Evolutionary conservation across 768 basidiomycete genomes (phyloP).

Genomic region (Cubamyces lactineus): DNA sequence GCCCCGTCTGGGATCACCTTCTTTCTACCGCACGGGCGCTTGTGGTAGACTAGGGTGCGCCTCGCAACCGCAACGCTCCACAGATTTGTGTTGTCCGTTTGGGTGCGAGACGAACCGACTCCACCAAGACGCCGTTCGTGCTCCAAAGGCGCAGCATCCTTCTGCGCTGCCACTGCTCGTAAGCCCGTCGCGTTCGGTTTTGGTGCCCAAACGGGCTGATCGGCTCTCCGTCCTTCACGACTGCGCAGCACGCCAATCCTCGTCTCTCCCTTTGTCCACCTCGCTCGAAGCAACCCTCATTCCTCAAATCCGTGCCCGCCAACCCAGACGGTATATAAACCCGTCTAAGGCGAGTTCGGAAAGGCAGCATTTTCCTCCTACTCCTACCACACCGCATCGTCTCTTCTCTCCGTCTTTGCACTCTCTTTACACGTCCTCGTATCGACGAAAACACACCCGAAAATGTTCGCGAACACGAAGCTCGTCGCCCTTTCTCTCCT

Average conservation of each 20-base stretch:
- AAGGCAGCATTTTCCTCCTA: not conserved
- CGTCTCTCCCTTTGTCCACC: not conserved
- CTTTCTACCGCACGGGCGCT: not conserved
- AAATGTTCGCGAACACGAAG: conserved; percentile 21
- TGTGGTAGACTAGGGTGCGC: not conserved
- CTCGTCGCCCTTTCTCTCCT: conserved; percentile 16
- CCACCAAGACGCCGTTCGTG: not conserved
- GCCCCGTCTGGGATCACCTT: not conserved
- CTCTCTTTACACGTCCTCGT: not conserved
- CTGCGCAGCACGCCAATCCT: conserved; percentile 5
- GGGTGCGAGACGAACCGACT: conserved; percentile 9
- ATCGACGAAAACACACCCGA: not conserved
- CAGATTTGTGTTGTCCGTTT: not conserved
- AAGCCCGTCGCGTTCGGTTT: not conserved
- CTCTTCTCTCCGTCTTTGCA: not conserved
- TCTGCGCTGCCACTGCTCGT: not conserved
- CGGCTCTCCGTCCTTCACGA: conserved; percentile 4
- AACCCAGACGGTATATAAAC: conserved; percentile 2
- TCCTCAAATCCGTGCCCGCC: not conserved
- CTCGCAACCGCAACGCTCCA: conserved; percentile 18
- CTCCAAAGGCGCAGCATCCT: not conserved
- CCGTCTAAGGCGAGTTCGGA: not conserved
- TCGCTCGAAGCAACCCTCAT: conserved; percentile 8
- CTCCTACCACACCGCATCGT: not conserved
- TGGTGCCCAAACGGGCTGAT: conserved; percentile 5